These are phyloP conservation scores for Pezicula rhizophila DNA, from an alignment of 2,329 filamentous ascomycete species.

Conservation along the genomic window DNA sequence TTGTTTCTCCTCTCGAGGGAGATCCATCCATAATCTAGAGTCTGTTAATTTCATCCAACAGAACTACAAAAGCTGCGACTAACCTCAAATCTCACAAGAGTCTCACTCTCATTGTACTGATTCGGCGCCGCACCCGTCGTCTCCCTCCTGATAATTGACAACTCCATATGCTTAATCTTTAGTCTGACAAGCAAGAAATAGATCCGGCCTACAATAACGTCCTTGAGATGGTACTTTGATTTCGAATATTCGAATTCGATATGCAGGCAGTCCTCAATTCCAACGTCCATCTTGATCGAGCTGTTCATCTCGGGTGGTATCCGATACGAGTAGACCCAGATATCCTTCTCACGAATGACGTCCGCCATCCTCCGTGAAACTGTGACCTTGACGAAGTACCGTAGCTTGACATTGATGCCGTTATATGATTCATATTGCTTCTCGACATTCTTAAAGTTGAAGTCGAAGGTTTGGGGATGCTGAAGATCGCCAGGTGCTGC, in stretches of 20 bases:
- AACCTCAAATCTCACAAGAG: constrained; percentile 91
- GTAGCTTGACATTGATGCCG: constrained; percentile 98
- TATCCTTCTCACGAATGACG: constrained; percentile 96
- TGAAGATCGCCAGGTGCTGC: constrained; percentile 96
- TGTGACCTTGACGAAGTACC: constrained; percentile 96
- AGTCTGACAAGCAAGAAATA: constrained; percentile 95
- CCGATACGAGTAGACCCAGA: constrained; percentile 98
- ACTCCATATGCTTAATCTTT: constrained; percentile 99
- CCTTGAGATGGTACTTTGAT: constrained; percentile 97
- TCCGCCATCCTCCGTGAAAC: constrained; percentile 96
- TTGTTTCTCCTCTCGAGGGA: constrained; percentile 87
- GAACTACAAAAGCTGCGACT: constrained; percentile 10
- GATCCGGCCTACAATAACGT: constrained; percentile 96
- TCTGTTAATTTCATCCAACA: constrained; percentile 10
- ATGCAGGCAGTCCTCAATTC: constrained; percentile 97
- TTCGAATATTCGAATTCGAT: constrained; percentile 99
- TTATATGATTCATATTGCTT: constrained; percentile 99
- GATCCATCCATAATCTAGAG: constrained; percentile 96
- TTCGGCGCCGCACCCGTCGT: constrained; percentile 95
- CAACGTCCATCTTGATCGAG: constrained; percentile 99
- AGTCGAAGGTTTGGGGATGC: constrained; percentile 96
- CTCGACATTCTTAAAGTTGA: constrained; percentile 99
- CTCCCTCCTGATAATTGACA: constrained; percentile 94
- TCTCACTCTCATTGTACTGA: constrained; percentile 99
- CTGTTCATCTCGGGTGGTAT: constrained; percentile 97